These are phyloP conservation scores for Lasiosphaeris hirsuta DNA, from an alignment of 495 filamentous ascomycete genomes.

Conservation along the genomic window DNA sequence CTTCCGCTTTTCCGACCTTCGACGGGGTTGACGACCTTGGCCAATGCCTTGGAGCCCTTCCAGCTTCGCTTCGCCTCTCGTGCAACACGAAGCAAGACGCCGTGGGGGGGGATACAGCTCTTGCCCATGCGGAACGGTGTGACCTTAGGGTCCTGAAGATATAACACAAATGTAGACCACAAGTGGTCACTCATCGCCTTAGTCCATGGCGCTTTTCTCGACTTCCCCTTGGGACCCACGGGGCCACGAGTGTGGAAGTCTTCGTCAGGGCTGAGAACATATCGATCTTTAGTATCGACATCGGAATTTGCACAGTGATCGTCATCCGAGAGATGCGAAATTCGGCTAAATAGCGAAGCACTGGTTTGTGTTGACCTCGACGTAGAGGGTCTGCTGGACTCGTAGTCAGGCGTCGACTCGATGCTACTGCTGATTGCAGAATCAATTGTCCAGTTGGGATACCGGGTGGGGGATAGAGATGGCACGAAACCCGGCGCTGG, in stretches of 20 bases:
- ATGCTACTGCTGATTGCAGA: slow-evolving; percentile 44
- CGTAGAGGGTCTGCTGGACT: slow-evolving; percentile 50
- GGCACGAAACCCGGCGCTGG: slow-evolving; percentile 38
- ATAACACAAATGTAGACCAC: slow-evolving; percentile 85
- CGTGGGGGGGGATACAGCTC: slow-evolving; percentile 79
- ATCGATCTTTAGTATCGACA: slow-evolving; percentile 32
- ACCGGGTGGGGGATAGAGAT: slow-evolving; percentile 32
- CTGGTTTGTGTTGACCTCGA: slow-evolving; percentile 49
- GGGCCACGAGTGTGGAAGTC: slow-evolving; percentile 11
- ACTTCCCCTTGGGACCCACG: slow-evolving; percentile 21
- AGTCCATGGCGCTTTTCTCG: slow-evolving; percentile 64
- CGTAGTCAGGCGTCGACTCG: slow-evolving; percentile 49
- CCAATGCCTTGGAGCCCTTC: slow-evolving; percentile 55
- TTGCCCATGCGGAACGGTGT: slow-evolving; percentile 92
- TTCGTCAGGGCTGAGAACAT: slow-evolving; percentile 12
- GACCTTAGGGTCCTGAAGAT: slow-evolving; percentile 85
- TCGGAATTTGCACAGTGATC: slow-evolving; percentile 42
- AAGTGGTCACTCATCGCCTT: slow-evolving; percentile 88
- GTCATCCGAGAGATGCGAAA: slow-evolving; percentile 48
- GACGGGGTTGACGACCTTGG: slow-evolving; percentile 22
- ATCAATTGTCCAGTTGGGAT: slow-evolving; percentile 46
- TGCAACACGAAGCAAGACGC: slow-evolving; percentile 84
- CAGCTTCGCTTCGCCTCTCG: slow-evolving; percentile 81
- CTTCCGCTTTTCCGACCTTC: slow-evolving; percentile 54
- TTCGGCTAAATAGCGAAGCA: slow-evolving; percentile 45